Evolutionary conservation across 2,329 filamentous ascomycete species (phyloP).

Genomic region (Colletotrichum sansevieriae): DNA sequence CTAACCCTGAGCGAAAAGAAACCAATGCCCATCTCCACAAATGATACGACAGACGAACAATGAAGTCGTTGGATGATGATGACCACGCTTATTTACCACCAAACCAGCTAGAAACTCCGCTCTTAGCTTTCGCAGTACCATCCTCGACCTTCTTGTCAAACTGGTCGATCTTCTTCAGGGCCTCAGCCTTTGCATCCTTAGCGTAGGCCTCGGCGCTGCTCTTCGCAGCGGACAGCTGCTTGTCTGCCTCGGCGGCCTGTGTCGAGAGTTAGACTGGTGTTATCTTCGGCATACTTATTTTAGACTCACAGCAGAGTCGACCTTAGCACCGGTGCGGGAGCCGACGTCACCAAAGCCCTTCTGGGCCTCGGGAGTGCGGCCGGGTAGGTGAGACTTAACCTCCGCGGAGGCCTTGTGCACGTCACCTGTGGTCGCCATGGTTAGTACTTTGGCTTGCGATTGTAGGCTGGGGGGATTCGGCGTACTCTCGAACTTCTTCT

Average conservation of each 20-base stretch:
- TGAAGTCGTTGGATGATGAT: background rate
- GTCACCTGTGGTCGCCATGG: constrained; percentile 71
- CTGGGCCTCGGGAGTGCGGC: constrained; percentile 72
- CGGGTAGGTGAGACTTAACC: constrained; percentile 75
- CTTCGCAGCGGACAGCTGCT: constrained; percentile 72
- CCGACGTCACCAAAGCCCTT: constrained; percentile 68
- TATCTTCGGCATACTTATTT: background rate
- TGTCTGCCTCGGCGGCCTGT: constrained; percentile 73
- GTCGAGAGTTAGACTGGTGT: constrained; percentile 49
- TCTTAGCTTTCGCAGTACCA: constrained; percentile 84
- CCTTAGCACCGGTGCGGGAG: constrained; percentile 68
- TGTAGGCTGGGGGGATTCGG: background rate
- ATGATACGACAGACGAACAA: background rate
- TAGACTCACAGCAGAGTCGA: constrained; percentile 76
- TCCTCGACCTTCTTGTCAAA: constrained; percentile 87
- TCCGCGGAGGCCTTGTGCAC: constrained; percentile 76
- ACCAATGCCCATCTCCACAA: constrained; percentile 23
- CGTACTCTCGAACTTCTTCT: constrained; percentile 88
- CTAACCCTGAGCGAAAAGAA: constrained; percentile 18
- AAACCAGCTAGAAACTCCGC: constrained; percentile 88
- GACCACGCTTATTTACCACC: constrained; percentile 65
- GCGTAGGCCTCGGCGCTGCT: constrained; percentile 70
- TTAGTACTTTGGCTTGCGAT: background rate
- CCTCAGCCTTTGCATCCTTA: constrained; percentile 73
- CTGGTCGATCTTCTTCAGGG: constrained; percentile 81